Conservation (phyloP, 495 filamentous ascomycete species). For the Hypoxylon rickii region DNA sequence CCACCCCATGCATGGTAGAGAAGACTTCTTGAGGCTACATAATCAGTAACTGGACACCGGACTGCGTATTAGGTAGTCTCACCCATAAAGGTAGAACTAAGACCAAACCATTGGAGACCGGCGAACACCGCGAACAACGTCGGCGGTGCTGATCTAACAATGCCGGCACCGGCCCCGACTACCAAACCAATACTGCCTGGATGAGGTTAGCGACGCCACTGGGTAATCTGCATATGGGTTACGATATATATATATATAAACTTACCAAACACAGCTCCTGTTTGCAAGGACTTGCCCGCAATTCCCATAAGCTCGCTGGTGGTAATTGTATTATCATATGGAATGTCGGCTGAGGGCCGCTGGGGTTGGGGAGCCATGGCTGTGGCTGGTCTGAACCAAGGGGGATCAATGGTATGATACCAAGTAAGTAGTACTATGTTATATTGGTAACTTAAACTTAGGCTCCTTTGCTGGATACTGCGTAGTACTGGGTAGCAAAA, state of each 20-base stretch:
- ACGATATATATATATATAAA: no score
- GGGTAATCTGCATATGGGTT: no score
- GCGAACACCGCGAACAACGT: conserved; percentile 72
- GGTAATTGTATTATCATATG: conserved; percentile 5
- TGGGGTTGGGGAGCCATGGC: conserved; percentile 21
- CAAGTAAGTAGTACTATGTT: not conserved
- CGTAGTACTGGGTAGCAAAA: no score
- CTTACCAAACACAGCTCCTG: conserved; percentile 22
- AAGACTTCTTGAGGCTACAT: conserved; percentile 43
- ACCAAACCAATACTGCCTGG: conserved; percentile 73
- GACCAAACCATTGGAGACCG: conserved; percentile 77
- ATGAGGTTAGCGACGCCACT: conserved; percentile 3
- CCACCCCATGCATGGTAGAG: conserved; percentile 42
- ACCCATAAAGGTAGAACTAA: conserved; percentile 82
- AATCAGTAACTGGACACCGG: conserved; percentile 17
- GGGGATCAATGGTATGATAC: no score
- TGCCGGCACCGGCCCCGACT: conserved; percentile 69
- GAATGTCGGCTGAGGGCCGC: conserved; percentile 6
- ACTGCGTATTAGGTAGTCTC: conserved; percentile 34
- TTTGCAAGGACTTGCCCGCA: conserved; percentile 27
- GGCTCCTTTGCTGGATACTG: no score
- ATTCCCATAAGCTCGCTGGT: conserved; percentile 18
- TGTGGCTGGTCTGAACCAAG: no score
- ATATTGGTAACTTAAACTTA: no score
- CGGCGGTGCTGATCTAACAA: conserved; percentile 65